Evolutionary conservation across 176 grass and related monocot species (phyloP).

Genomic region (Tuctoria greenei): DNA sequence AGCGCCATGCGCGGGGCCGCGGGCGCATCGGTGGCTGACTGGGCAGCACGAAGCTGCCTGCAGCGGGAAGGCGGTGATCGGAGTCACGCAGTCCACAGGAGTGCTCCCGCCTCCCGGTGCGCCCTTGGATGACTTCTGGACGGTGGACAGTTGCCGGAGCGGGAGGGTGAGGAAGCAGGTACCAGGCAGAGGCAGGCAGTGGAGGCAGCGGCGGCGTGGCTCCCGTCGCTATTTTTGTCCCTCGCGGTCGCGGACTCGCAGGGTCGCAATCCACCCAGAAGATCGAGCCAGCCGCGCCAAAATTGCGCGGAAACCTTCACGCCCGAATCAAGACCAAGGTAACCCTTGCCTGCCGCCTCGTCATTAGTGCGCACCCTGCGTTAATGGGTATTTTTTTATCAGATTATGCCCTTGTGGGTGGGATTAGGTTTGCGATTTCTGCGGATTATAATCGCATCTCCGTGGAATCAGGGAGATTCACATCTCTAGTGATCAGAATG

Average conservation of each 20-base stretch:
- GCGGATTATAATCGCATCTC: not conserved
- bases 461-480: not conserved
- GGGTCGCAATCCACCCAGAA: not conserved
- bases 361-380: not conserved
- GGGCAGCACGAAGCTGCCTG: not conserved
- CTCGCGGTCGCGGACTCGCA: not conserved
- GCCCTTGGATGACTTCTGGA: no score
- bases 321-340: not conserved
- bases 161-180: not conserved
- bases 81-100: not conserved
- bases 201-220: not conserved
- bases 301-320: not conserved
- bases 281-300: not conserved
- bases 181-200: not conserved
- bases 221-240: not conserved
- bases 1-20: no score
- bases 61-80: not conserved
- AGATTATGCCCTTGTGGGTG: not conserved
- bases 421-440: not conserved
- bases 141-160: not conserved
- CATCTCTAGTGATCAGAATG: not conserved
- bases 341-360: not conserved
- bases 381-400: not conserved
- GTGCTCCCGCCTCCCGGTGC: not conserved
- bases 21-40: not conserved